These are phyloP conservation scores for Diddensiella caesifluorescens DNA, from an alignment of 805 yeast species.

Conservation along the genomic window DNA sequence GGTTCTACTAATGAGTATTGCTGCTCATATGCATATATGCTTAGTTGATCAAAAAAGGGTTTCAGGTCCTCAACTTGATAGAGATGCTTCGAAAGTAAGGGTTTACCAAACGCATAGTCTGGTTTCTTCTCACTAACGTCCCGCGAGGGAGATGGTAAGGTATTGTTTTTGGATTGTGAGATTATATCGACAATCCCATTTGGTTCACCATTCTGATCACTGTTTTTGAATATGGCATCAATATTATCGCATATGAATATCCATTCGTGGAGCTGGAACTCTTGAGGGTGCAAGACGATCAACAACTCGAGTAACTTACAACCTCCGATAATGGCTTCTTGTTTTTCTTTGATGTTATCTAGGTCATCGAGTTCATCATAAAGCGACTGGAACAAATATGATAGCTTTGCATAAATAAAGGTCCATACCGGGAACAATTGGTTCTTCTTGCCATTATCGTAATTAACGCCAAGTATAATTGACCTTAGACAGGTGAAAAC, in stretches of 20 bases:
- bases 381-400: constrained; percentile 40
- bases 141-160: not conserved
- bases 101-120: not conserved
- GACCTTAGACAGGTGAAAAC: constrained; percentile 59
- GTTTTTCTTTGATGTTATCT: constrained; percentile 10
- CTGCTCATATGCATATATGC: constrained; percentile 61
- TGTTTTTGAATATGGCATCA: constrained; percentile 45
- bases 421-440: constrained; percentile 61
- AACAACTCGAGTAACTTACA: constrained; percentile 77
- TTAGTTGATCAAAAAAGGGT: constrained; percentile 60
- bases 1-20: constrained; percentile 46
- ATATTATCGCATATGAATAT: constrained; percentile 68
- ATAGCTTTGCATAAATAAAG: constrained; percentile 56
- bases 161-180: constrained; percentile 20
- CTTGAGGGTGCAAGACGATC: constrained; percentile 64
- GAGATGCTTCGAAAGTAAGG: constrained; percentile 44
- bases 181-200: constrained; percentile 47
- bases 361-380: constrained; percentile 4
- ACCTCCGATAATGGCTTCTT: constrained; percentile 41
- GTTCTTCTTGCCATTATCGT: constrained; percentile 40
- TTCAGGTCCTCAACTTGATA: constrained; percentile 44
- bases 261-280: constrained; percentile 75
- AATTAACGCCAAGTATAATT: constrained; percentile 55
- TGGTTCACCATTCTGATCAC: constrained; percentile 26
- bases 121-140: not conserved